phyloP scores from a whole-genome alignment of 805 yeast species.

The Candida awuae region DNA sequence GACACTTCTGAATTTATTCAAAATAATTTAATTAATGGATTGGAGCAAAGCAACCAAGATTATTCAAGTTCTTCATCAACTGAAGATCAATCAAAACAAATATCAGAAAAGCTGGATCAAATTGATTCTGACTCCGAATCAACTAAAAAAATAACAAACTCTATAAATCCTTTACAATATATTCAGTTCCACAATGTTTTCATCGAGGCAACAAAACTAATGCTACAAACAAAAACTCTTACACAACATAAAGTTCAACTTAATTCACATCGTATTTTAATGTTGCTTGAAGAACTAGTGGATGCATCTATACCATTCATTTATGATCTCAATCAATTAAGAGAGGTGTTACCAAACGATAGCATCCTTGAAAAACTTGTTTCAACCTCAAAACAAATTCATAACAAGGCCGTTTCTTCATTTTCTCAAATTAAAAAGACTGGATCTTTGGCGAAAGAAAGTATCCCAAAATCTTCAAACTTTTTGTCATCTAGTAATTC shows the following conservation, averaged over 20 bases:
- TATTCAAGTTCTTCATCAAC: too few relatives aligned
- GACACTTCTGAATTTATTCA: too few relatives aligned
- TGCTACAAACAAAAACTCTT: slow-evolving; percentile 40
- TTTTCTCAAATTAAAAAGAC: slow-evolving; percentile 23
- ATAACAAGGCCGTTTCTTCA: slow-evolving; percentile 27
- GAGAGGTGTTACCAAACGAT: slow-evolving; percentile 61
- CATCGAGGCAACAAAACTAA: slow-evolving; percentile 32
- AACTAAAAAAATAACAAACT: slow-evolving; percentile 9
- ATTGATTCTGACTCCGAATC: not conserved
- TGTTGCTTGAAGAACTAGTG: slow-evolving; percentile 68
- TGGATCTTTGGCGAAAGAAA: slow-evolving; percentile 8
- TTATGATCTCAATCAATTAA: slow-evolving; percentile 62
- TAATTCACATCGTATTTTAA: slow-evolving; percentile 61
- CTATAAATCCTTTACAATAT: slow-evolving; percentile 38
- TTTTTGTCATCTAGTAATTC: not conserved
- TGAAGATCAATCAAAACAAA: too few relatives aligned
- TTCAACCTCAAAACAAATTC: slow-evolving; percentile 31
- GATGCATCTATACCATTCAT: slow-evolving; percentile 70
- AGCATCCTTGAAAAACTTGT: slow-evolving; percentile 48
- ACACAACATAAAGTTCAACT: slow-evolving; percentile 52
- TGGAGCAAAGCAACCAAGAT: too few relatives aligned
- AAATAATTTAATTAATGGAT: too few relatives aligned
- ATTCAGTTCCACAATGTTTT: slow-evolving; percentile 35
- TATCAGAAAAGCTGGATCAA: too few relatives aligned
- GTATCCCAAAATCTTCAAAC: slow-evolving; percentile 12